Evolutionary conservation across 2,329 filamentous ascomycete genomes (phyloP).

Genomic region (Zymoseptoria ardabiliae): DNA sequence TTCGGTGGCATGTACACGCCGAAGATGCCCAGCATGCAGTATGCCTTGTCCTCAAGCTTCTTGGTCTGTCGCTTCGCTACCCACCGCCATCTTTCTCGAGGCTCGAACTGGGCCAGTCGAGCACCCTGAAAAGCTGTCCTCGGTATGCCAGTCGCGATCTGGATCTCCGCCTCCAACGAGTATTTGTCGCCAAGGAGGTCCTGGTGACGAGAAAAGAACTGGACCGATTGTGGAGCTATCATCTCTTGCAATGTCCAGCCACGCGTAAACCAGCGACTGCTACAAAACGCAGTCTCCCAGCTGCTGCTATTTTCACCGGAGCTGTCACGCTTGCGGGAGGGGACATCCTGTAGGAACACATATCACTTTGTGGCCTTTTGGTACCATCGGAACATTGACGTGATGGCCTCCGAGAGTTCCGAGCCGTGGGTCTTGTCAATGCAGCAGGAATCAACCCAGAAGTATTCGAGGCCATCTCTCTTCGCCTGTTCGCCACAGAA

Average conservation of each 20-base stretch:
- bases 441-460: slow-evolving; percentile 19
- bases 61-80: background rate
- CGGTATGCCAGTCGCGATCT: background rate
- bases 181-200: background rate
- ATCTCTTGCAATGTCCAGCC: slow-evolving; percentile 17
- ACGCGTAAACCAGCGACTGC: background rate
- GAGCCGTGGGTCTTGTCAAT: slow-evolving; percentile 14
- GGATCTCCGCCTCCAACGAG: background rate
- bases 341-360: slow-evolving; percentile 9
- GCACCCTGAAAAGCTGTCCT: background rate
- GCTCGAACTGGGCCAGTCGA: background rate
- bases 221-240: slow-evolving; percentile 8
- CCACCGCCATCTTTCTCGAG: background rate
- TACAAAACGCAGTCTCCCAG: background rate
- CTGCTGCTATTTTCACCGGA: too few relatives aligned
- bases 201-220: background rate
- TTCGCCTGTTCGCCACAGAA: slow-evolving; percentile 11
- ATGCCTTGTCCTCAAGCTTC: slow-evolving; percentile 15
- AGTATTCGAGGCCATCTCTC: slow-evolving; percentile 11
- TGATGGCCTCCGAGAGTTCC: slow-evolving; percentile 13
- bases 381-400: slow-evolving; percentile 18
- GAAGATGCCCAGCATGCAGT: slow-evolving; percentile 17
- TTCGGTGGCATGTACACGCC: slow-evolving; percentile 13
- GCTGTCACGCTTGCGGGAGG: too few relatives aligned
- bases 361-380: slow-evolving; percentile 8